Evolutionary conservation across 2,329 filamentous ascomycete species (phyloP).

Genomic region (Sarocladiaceae sp.): DNA sequence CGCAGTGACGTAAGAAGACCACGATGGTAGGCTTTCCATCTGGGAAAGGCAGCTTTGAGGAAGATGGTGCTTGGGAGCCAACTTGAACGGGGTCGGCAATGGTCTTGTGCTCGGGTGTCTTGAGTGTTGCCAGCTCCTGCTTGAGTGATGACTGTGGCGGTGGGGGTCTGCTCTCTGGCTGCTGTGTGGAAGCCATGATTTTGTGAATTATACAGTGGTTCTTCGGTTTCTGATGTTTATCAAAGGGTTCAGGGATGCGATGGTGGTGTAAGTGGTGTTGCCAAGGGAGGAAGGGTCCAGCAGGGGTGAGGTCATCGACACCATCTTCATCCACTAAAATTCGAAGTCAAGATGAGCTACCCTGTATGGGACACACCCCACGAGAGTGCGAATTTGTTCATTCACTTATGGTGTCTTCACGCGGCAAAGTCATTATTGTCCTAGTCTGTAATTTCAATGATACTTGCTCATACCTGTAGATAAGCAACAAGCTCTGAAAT

Average conservation of each 20-base stretch:
- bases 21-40: constrained; percentile 52
- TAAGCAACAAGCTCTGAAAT: too few species aligned
- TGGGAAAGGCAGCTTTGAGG: constrained; percentile 45
- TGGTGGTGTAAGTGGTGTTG: background rate
- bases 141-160: constrained; percentile 9
- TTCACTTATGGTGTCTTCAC: too few species aligned
- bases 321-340: background rate
- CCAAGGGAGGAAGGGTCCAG: background rate
- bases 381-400: too few species aligned
- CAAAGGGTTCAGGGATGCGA: too few species aligned
- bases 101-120: constrained; percentile 33
- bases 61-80: constrained; percentile 49
- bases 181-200: background rate
- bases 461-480: too few species aligned
- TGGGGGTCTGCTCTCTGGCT: background rate
- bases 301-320: constrained; percentile 1
- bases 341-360: background rate
- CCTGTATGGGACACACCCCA: too few species aligned
- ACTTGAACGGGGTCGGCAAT: constrained; percentile 42
- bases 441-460: too few species aligned
- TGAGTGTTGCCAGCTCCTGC: constrained; percentile 35
- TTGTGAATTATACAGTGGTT: background rate
- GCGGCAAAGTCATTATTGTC: too few species aligned
- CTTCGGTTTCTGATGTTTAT: background rate
- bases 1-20: constrained; percentile 66